Evolutionary conservation across 768 basidiomycete species (phyloP).

Genomic region (Amanita rimosa): DNA sequence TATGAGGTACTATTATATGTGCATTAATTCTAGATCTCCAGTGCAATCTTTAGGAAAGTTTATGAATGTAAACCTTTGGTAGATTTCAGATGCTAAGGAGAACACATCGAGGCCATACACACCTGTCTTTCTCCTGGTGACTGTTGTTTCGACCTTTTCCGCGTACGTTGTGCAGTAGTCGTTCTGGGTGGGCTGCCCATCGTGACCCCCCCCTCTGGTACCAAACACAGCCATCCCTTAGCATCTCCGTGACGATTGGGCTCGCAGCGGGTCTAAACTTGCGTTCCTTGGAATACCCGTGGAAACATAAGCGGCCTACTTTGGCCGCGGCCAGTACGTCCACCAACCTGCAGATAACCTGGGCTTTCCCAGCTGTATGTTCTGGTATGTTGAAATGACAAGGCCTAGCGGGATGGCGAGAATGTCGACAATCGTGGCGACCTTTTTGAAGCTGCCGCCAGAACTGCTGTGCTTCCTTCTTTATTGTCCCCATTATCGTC

Average conservation of each 20-base stretch:
- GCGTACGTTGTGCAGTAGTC: conserved; percentile 13
- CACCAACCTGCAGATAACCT: conserved; percentile 3
- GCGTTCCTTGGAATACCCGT: conserved; percentile 73
- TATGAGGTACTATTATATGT: too few relatives aligned
- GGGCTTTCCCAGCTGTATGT: not conserved
- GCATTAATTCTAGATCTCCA: too few relatives aligned
- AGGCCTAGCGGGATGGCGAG: conserved; percentile 1
- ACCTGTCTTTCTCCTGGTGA: not conserved
- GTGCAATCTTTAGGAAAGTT: too few relatives aligned
- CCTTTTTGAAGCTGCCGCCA: not conserved
- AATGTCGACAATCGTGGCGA: not conserved
- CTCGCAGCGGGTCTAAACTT: conserved; percentile 80
- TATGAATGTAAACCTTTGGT: too few relatives aligned
- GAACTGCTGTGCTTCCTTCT: not conserved
- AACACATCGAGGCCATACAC: too few relatives aligned
- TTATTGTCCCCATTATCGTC: too few relatives aligned
- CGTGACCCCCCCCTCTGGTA: conserved; percentile 53
- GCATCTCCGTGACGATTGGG: conserved; percentile 66
- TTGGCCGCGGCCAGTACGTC: too few relatives aligned
- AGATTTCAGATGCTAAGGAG: not conserved
- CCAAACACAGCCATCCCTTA: conserved; percentile 61
- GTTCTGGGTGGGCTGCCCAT: conserved; percentile 12
- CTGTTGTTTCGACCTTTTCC: conserved; percentile 4
- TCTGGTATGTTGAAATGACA: conserved; percentile 1
- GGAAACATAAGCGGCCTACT: too few relatives aligned